Base-by-base conservation (phyloP, 2,329 filamentous ascomycete genomes). In the Diaporthe nobilis region DNA sequence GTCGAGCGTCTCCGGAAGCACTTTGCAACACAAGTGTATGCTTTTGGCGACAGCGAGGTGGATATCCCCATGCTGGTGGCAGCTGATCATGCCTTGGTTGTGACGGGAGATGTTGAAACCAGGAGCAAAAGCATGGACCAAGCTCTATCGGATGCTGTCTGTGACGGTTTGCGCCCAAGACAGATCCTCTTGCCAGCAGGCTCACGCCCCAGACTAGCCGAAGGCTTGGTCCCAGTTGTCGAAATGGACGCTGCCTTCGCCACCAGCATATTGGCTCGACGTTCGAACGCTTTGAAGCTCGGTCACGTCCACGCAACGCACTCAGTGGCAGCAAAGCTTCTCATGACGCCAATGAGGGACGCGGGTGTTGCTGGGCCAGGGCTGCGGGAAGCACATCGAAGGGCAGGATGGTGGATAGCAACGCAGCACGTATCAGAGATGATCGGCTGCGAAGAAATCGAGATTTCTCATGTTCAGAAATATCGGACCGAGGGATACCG, bases 291-390 rank as follows among this genome's bases (percentile, higher is more conserved):
- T 22, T n/a, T 12, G 7, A 53, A 42, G 4, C 44, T 61, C 47
- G 58, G 44, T 25, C 67, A 72, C 51, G 31, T 67, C 57, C 72
- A 57, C 34, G 51, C 39, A 34, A 72, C 28, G 34, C n/a, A 55
- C 10, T 85, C 80, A n/a, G 78, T 75, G 5, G 85, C 87, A 0
- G 82, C 88, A 3, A 89, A 87, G 74, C 73, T 92, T 0, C 85
- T 93, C 3, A 87, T 85, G 82, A 89, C 89, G 0, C 84, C 87
- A 0, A 92, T 85, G 75, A 88, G 90, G 12, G 84, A 93, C 80
- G 85, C 88, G 0, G 79, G 51, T 0, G 61, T 88, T 17, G 68
- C 78, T 2, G 90, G 90, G 0, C 86, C 85, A 0, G 57, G 65
- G 0, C 82, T 93, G 0, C 83, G 88, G 51, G 81, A 87, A 76